Conservation (phyloP, 169 alveolate genomes). For the Plasmodium falciparum region DNA sequence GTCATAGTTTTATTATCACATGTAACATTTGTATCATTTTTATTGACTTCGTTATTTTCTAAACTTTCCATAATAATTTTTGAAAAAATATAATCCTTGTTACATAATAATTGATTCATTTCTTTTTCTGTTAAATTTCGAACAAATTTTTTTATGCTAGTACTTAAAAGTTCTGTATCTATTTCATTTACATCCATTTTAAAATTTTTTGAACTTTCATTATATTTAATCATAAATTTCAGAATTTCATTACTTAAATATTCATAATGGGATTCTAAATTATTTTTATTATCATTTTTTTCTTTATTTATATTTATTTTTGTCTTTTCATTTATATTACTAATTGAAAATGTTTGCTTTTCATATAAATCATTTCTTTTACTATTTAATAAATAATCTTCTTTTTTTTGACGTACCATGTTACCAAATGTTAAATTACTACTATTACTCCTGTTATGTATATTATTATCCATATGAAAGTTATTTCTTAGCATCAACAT, state of each 20-base stretch:
- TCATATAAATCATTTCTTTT: too few relatives aligned
- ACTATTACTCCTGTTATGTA: too few relatives aligned
- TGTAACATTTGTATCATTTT: background rate
- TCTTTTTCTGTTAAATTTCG: constrained; percentile 15
- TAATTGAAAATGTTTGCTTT: too few relatives aligned
- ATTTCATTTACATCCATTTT: background rate
- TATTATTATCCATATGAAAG: too few relatives aligned
- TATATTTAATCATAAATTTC: constrained; percentile 19
- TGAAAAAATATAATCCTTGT: constrained; percentile 24
- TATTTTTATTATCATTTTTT: background rate
- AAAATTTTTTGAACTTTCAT: background rate
- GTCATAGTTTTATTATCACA: background rate
- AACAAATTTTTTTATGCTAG: constrained; percentile 9
- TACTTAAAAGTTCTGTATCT: background rate
- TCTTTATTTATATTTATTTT: too few relatives aligned
- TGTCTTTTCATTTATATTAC: too few relatives aligned
- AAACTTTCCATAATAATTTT: constrained; percentile 1
- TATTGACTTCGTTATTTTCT: background rate
- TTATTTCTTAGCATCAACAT: too few relatives aligned
- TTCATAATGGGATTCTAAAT: constrained; percentile 10
- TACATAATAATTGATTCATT: constrained; percentile 5
- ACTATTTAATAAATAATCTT: too few relatives aligned
- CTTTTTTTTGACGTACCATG: too few relatives aligned
- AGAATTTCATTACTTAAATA: constrained; percentile 17
- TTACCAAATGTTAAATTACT: background rate